Evolutionary conservation across 768 basidiomycete genomes (phyloP).

Genomic region (Podaxis carcinomalis): DNA sequence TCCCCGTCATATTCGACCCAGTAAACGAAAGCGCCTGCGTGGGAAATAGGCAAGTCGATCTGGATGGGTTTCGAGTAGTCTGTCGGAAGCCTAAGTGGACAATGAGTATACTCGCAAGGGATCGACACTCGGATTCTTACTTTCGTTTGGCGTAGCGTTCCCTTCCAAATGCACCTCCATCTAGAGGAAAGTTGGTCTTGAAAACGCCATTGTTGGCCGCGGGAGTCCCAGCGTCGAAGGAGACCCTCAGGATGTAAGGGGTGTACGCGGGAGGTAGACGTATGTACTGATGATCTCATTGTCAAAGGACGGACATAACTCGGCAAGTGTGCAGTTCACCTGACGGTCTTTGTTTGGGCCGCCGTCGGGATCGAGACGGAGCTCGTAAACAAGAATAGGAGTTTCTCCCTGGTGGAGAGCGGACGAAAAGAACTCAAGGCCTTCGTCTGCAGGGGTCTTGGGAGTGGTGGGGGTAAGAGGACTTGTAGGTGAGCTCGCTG

Average conservation of each 20-base stretch:
- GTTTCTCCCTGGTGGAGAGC: constrained; percentile 44
- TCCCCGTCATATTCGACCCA: constrained; percentile 88
- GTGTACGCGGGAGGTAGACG: constrained; percentile 87
- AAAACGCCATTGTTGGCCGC: constrained; percentile 88
- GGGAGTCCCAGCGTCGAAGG: constrained; percentile 88
- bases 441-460: constrained; percentile 92
- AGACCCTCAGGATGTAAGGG: constrained; percentile 90
- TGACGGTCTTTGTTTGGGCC: constrained; percentile 83
- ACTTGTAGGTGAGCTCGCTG: background rate
- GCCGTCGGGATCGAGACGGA: constrained; percentile 84
- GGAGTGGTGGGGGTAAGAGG: constrained; percentile 47
- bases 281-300: constrained; percentile 55
- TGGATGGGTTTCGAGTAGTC: constrained; percentile 89
- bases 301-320: constrained; percentile 10
- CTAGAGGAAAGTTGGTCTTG: constrained; percentile 95
- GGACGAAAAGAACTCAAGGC: constrained; percentile 80
- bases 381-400: constrained; percentile 81
- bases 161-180: constrained; percentile 82
- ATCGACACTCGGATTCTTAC: constrained; percentile 40
- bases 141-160: constrained; percentile 68
- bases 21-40: constrained; percentile 93
- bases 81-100: constrained; percentile 63
- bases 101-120: constrained; percentile 16
- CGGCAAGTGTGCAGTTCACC: constrained; percentile 40
- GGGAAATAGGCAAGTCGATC: constrained; percentile 93